Base-by-base conservation (phyloP, 192 early-diverging fungal species). In the Dissophora ornata region DNA sequence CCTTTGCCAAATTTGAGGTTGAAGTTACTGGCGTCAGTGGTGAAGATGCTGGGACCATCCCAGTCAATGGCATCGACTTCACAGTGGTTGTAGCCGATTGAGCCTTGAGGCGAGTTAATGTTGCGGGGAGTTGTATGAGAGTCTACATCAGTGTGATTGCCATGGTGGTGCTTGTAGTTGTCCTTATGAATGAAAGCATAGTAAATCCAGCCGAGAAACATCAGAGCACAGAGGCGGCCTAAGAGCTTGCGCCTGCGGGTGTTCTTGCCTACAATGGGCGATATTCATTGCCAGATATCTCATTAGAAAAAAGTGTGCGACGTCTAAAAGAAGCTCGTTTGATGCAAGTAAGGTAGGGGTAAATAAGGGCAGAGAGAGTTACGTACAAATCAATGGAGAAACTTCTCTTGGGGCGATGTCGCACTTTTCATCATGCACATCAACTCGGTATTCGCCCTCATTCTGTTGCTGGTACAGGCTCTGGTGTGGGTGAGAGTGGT, bases 401-500 rank as follows among this genome's bases (percentile, higher is more conserved):
- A 13, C 7, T 38, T 13, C 36, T 38, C 36, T 8, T 12, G 21
- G 1, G 12, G 19, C n/a, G 32, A 19, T 4, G 13, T 22, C 24
- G 28, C 4, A 19, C 36, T 69, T 61, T 15, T 47, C 44, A 13
- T 55, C 44, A 15, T 9, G 53, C 51, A 70, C 52, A 32, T 62
- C 38, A 2, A 70, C 10, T n/a, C 32, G n/a, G 41, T 48, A 62
- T 10, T 49, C 68, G 1, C 40, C 38, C 16, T 53, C 22, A 15
- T 44, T 24, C 25, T 38, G 56, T 1, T 52, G 36, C 36, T 47
- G 45, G 4, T 46, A 12, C 11, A 8, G 44, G n/a, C n/a, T n/a
- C n/a, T 40, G 38, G 4, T 46, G 52, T 7, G 48, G 33, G 24
- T 64, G 65, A 22, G 36, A 16, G 41, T 70, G 68, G 48, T 70